phyloP scores from a whole-genome alignment of 73 alveolate genomes.

The Paramecium sonneborni region DNA sequence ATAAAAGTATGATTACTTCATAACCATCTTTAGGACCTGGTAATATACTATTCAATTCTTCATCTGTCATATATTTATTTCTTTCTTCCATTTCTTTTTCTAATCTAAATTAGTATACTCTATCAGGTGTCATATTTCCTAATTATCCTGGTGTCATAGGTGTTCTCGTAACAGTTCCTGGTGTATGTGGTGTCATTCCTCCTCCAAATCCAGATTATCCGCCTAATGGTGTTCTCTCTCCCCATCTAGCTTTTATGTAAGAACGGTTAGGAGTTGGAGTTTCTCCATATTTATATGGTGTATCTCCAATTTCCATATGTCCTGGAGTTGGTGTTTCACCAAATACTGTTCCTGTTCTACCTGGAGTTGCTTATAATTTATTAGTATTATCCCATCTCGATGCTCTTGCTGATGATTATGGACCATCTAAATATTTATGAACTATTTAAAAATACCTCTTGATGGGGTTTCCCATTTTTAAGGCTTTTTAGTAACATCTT shows the following conservation, averaged over 20 bases:
- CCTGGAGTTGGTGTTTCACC: constrained; percentile 68
- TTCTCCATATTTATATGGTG: constrained; percentile 58
- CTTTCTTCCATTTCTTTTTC: constrained; percentile 90
- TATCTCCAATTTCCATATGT: constrained; percentile 15
- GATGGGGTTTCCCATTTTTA: no score
- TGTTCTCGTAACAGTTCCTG: constrained; percentile 31
- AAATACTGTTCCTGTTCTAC: constrained; percentile 45
- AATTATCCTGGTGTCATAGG: constrained; percentile 34
- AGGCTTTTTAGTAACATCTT: no score
- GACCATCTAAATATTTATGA: no score
- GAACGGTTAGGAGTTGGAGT: constrained; percentile 62
- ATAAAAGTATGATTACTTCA: constrained; percentile 37
- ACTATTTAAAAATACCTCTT: no score
- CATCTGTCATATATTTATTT: constrained; percentile 94
- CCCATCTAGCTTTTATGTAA: constrained; percentile 49
- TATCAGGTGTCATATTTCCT: constrained; percentile 62
- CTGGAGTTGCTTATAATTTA: background rate
- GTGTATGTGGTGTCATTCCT: constrained; percentile 55
- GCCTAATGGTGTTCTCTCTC: constrained; percentile 27
- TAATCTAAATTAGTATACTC: constrained; percentile 71
- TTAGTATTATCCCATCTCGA: background rate
- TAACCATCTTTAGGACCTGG: constrained; percentile 68
- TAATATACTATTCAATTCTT: constrained; percentile 87
- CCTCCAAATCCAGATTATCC: constrained; percentile 45
- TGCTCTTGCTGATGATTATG: no score